Evolutionary conservation across 257 asterid species (phyloP), one percentile per base, ranked within the genome.

Genomic region (Cinchona pubescens): DNA sequence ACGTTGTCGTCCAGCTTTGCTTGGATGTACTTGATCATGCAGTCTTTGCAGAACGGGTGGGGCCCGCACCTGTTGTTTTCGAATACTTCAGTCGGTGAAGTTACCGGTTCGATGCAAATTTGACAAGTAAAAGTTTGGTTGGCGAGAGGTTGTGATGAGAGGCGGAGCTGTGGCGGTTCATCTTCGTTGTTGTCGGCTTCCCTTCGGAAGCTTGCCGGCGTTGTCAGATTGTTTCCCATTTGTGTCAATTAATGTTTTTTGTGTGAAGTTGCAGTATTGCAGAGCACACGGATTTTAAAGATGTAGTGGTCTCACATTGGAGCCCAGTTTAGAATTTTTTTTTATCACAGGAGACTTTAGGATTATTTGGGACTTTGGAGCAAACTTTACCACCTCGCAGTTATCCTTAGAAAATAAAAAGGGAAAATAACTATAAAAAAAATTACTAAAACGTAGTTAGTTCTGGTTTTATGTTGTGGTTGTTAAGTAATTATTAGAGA

Each of bases 21-120:
- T 69, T 84, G 75, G 79, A 92, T 86, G 87, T 90, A 90, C 80
- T 86, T 89, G 75, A 74, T 79, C 71, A 86, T 70, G 81, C 96
- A 92, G 74, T 89, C 90, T 35, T 82, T 79, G 82, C 96, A 91
- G 84, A 83, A 87, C 9, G 87, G 91, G 84, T 40, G 76, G 49
- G 56, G 76, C 15, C 12, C 14, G 40, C 77, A 74, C 25, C 34
- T 70, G 7, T 25, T 32, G 19, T 75, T 74, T 29, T 42, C 63
- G 75, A 71, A 78, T 62, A 29, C 43, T 53, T 16, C 66, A 34
- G 29, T 58, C 2, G 72, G 75, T 23, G 29, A 70, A 35, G 46
- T 38, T 55, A 78, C 59, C 9, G 80, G 83, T 67, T 78, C 83
- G 11, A 78, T 32, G 59, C 85, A 82, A 56, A 82, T 82, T 78